Conservation (phyloP, 805 yeast genomes). For the Saturnispora silvae region DNA sequence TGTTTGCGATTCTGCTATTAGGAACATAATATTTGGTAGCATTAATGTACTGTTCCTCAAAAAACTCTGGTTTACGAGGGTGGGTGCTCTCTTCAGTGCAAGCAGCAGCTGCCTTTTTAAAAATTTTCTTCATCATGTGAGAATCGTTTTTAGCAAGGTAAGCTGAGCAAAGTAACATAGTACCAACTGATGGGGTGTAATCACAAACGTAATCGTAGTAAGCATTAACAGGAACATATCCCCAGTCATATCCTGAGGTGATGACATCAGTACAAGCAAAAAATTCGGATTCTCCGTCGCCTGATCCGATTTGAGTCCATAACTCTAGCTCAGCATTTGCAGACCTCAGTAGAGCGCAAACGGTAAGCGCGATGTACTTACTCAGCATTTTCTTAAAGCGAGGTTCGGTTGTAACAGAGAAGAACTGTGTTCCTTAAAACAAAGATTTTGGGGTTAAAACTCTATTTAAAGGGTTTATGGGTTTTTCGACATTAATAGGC, state of each 20-base stretch:
- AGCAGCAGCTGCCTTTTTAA: slow-evolving; percentile 9
- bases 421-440: no score
- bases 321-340: background rate
- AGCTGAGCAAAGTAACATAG: slow-evolving; percentile 11
- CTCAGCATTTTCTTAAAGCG: no score
- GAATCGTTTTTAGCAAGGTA: slow-evolving; percentile 2
- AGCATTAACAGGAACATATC: slow-evolving; percentile 7
- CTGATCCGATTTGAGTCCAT: slow-evolving; percentile 28
- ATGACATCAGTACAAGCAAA: slow-evolving; percentile 17
- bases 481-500: no score
- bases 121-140: background rate
- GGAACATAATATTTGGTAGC: slow-evolving; percentile 8
- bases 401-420: no score
- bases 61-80: slow-evolving; percentile 8
- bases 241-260: slow-evolving; percentile 15
- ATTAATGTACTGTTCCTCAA: slow-evolving; percentile 3
- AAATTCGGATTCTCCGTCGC: slow-evolving; percentile 39
- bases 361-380: no score
- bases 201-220: slow-evolving; percentile 9
- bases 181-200: slow-evolving; percentile 15
- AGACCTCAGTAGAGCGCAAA: no score
- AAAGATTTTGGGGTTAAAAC: no score
- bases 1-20: slow-evolving; percentile 4
- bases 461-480: no score
- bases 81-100: slow-evolving; percentile 15